Percentiles rank a stretch among this genome's conserved stretches.
phyloP scores from a whole-genome alignment of 176 grass and related monocot species.

The Musa itinerans region DNA sequence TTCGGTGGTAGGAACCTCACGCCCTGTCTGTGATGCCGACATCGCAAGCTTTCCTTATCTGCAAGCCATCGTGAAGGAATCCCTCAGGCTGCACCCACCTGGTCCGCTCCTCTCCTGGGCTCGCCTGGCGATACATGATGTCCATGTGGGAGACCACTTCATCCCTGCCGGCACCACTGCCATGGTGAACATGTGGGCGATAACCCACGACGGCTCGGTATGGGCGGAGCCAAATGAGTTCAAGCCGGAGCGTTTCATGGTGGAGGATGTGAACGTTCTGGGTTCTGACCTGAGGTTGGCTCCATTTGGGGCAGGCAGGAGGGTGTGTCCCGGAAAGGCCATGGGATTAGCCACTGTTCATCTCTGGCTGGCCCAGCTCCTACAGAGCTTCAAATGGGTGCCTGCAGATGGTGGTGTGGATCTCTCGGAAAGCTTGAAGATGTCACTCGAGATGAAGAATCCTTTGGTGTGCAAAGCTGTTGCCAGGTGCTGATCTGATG shows the following conservation, averaged over 20 bases:
- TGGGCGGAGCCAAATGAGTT: background rate
- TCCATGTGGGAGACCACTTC: slow-evolving; percentile 3
- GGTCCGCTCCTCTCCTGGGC: slow-evolving; percentile 3
- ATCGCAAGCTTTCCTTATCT: background rate
- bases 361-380: slow-evolving; percentile 5
- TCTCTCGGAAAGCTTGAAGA: background rate
- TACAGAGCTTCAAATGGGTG: background rate
- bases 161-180: slow-evolving; percentile 8
- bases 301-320: background rate
- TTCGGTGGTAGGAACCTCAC: background rate
- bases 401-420: background rate
- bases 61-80: background rate
- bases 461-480: slow-evolving; percentile 4
- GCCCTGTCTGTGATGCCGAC: slow-evolving; percentile 1
- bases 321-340: slow-evolving; percentile 5
- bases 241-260: background rate
- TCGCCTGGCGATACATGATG: background rate
- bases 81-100: slow-evolving; percentile 5
- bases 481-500: background rate
- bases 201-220: background rate
- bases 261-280: slow-evolving; percentile 9
- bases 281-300: slow-evolving; percentile 7
- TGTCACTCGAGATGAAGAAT: slow-evolving; percentile 9
- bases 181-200: slow-evolving; percentile 11
- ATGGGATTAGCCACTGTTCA: slow-evolving; percentile 2